Percentiles rank a stretch among this genome's conserved stretches.
phyloP scores from a whole-genome alignment of 805 yeast species.

The Metschnikowia reukaufii region DNA sequence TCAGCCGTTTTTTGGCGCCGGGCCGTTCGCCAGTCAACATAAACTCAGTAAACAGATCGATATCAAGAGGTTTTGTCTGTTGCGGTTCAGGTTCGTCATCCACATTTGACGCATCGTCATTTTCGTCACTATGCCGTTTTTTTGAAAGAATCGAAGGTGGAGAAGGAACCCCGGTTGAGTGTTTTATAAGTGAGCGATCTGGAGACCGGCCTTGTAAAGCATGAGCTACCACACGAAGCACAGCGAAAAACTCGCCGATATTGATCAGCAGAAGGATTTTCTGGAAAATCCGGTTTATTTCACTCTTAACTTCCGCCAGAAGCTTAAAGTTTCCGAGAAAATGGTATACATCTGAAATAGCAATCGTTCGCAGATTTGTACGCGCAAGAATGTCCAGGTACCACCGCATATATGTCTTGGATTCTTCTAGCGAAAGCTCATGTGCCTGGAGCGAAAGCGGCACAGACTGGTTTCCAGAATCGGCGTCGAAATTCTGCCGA shows the following conservation, averaged over 20 bases:
- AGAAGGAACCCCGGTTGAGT: constrained; percentile 65
- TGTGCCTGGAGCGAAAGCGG: constrained; percentile 65
- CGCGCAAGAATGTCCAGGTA: constrained; percentile 79
- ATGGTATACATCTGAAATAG: constrained; percentile 72
- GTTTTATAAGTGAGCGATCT: constrained; percentile 49
- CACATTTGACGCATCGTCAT: constrained; percentile 25
- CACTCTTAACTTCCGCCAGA: constrained; percentile 47
- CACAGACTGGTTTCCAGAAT: constrained; percentile 39
- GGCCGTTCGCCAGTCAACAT: constrained; percentile 80
- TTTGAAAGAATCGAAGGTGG: constrained; percentile 77
- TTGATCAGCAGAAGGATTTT: constrained; percentile 60
- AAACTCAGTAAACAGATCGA: constrained; percentile 83
- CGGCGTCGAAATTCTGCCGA: background rate
- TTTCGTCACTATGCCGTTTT: constrained; percentile 52
- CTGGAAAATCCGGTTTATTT: constrained; percentile 52
- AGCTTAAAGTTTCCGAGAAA: constrained; percentile 79
- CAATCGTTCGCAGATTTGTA: constrained; percentile 64
- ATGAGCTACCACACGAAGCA: constrained; percentile 77
- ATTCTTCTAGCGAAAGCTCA: constrained; percentile 75
- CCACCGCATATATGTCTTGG: constrained; percentile 88
- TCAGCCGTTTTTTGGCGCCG: constrained; percentile 40
- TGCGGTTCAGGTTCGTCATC: constrained; percentile 6
- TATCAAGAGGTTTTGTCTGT: constrained; percentile 52
- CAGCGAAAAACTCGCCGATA: constrained; percentile 89
- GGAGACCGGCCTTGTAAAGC: constrained; percentile 57